Base-by-base conservation (phyloP, 257 asterid genomes). In the Cordia subcordata region DNA sequence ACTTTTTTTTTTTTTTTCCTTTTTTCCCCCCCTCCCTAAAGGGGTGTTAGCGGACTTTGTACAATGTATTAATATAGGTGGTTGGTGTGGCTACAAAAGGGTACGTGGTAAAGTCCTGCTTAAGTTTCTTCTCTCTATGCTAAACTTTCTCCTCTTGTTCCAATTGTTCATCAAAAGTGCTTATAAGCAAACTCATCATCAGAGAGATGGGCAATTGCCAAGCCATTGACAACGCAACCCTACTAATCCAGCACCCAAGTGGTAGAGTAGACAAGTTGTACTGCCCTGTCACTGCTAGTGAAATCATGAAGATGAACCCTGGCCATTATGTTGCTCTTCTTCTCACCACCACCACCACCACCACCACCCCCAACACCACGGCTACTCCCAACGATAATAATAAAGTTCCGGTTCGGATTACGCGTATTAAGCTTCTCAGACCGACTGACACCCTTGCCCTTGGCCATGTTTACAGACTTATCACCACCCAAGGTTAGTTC, bases 261-360 rank as follows among this genome's bases (percentile, higher is more conserved):
- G 96, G 98, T 8, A 82, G 77, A 80, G 90, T 68, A 10, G 95
- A 87, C 37, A 78, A 72, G 53, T 74, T 83, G 11, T 87, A 81
- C 45, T 53, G 62, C 57, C 81, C 94, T 32, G 80, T 87, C 32
- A 42, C 83, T 49, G 98, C 94, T 22, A 49, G 16, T 49, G 81
- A 87, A 58, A 73, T 91, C 69, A 83, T 87, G 96, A 91, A 91
- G 73, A 58, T 79, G 73, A 84, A 91, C 63, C 94, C 91, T 9
- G 95, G 94, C 72, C 98, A 88, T 18, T 85, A 83, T 64, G 95
- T 91, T 13, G 94, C 98, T 11, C 95, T 88, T 60, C 94, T 91
- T 64, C 94, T 88, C 70, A 83, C 96, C 67, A 90, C 97, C 81
- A 84, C 96, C 27, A 17, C 75, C 14, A 5, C 66, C 67, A 42